phyloP scores from a whole-genome alignment of 2,329 filamentous ascomycete species.

The Stagonosporopsis chrysanthemi region DNA sequence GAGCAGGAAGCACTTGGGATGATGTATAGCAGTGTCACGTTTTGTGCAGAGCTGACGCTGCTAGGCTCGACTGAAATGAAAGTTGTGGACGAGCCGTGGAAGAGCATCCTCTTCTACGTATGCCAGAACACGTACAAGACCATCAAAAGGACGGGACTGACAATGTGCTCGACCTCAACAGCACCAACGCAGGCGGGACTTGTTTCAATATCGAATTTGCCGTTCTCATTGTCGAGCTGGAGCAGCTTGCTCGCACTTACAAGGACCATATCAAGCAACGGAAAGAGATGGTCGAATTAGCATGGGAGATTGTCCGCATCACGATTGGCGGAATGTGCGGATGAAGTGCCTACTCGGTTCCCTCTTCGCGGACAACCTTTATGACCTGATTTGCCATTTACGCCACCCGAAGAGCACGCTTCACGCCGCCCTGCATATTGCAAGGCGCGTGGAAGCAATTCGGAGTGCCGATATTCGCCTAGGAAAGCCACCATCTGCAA shows the following conservation, averaged over 20 bases:
- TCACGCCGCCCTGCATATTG: slow-evolving; percentile 15
- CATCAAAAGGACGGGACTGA: not conserved
- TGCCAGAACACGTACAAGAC: not conserved
- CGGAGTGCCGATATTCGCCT: not conserved
- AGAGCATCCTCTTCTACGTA: not conserved
- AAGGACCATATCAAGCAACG: not conserved
- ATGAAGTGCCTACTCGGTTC: slow-evolving; percentile 15
- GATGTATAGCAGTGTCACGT: no score
- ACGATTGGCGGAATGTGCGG: not conserved
- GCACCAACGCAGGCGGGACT: no score
- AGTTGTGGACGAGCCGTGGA: slow-evolving; percentile 6
- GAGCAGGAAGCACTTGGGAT: no score
- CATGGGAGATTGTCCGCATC: not conserved
- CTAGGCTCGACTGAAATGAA: not conserved
- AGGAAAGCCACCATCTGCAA: not conserved
- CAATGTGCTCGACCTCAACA: no score
- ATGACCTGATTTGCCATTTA: slow-evolving; percentile 16
- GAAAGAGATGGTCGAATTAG: not conserved
- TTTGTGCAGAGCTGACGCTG: not conserved
- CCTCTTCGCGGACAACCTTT: slow-evolving; percentile 16
- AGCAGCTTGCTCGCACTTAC: not conserved
- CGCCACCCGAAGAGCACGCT: slow-evolving; percentile 17
- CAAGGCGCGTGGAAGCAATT: not conserved
- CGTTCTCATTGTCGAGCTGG: not conserved
- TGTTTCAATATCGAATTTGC: not conserved